Conservation (phyloP, 2,329 filamentous ascomycete species). For the Aspergillus melleus region DNA sequence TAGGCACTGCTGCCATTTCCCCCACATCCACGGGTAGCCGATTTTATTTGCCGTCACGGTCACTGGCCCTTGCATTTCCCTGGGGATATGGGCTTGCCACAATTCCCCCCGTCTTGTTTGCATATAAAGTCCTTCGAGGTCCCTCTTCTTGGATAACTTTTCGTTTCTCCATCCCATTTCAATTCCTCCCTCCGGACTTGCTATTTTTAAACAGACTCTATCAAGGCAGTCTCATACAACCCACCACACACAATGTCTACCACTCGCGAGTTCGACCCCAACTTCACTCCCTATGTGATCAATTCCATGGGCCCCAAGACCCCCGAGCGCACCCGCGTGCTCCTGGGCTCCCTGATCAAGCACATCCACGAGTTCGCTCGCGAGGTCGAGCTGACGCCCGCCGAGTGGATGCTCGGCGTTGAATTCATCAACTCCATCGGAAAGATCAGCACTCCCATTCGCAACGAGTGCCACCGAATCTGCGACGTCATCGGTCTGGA, state of each 20-base stretch:
- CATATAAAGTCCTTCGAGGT: background rate
- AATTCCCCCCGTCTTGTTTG: background rate
- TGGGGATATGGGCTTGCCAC: background rate
- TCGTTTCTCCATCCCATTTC: background rate
- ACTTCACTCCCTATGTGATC: slow-evolving; percentile 73
- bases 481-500: slow-evolving; percentile 74
- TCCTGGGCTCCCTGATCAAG: slow-evolving; percentile 64
- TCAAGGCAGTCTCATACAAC: background rate
- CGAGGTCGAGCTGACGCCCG: slow-evolving; percentile 72
- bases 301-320: slow-evolving; percentile 71
- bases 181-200: background rate
- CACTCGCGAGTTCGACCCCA: slow-evolving; percentile 57
- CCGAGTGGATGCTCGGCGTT: slow-evolving; percentile 76
- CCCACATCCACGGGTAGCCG: background rate
- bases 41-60: background rate
- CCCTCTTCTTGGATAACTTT: background rate
- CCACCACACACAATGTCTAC: slow-evolving; percentile 19
- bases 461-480: slow-evolving; percentile 73
- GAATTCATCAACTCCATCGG: slow-evolving; percentile 74
- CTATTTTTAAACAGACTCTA: background rate
- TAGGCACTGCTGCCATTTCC: background rate
- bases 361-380: slow-evolving; percentile 79
- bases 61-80: background rate
- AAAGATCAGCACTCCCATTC: slow-evolving; percentile 64
- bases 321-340: slow-evolving; percentile 61